Percentiles rank a stretch among this genome's conserved stretches.
These are phyloP conservation scores for Boletus nobilissimus DNA, from an alignment of 1,284 basidiomycete genomes.

Conservation along the genomic window DNA sequence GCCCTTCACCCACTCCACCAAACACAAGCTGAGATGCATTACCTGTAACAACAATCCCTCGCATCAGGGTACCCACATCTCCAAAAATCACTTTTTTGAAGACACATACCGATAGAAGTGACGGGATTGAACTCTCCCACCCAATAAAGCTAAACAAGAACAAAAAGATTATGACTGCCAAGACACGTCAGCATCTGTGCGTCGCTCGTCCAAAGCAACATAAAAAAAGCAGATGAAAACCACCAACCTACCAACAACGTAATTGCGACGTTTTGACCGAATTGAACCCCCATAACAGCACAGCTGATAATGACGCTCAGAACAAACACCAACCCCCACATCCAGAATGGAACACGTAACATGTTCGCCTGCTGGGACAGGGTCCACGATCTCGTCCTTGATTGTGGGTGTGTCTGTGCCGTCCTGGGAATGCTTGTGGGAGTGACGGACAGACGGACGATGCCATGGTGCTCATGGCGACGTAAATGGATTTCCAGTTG, in stretches of 20 bases:
- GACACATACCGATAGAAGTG: conserved; percentile 27
- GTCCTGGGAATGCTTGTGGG: neutral
- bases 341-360: conserved; percentile 63
- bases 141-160: conserved; percentile 36
- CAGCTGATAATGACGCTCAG: conserved; percentile 62
- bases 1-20: conserved; percentile 23
- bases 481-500: conserved; percentile 41
- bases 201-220: neutral
- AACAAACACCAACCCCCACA: conserved; percentile 65
- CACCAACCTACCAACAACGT: conserved; percentile 53
- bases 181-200: too few relatives aligned
- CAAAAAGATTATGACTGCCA: conserved; percentile 24
- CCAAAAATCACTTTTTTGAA: neutral
- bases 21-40: conserved; percentile 34
- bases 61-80: conserved; percentile 12
- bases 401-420: conserved; percentile 25
- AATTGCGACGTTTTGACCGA: conserved; percentile 68
- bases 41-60: conserved; percentile 8
- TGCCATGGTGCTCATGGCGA: conserved; percentile 8
- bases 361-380: conserved; percentile 54
- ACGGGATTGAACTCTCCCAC: conserved; percentile 27
- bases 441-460: conserved; percentile 10
- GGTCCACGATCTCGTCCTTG: conserved; percentile 52
- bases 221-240: neutral
- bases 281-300: conserved; percentile 65